Conservation (phyloP, 768 basidiomycete genomes). For the Tricholoma matsutake region DNA sequence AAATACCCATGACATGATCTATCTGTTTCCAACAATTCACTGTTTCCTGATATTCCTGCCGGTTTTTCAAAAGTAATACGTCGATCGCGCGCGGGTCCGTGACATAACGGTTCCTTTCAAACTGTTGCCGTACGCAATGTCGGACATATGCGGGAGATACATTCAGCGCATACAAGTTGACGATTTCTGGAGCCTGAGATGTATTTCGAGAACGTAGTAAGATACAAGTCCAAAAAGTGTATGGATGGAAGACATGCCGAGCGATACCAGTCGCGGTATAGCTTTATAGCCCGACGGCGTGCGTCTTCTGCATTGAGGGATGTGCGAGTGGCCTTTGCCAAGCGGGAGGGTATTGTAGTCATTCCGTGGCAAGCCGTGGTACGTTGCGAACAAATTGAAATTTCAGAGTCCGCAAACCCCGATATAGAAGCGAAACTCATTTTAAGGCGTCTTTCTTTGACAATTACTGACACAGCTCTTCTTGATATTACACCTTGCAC, state of each 20-base stretch:
- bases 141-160: conserved; percentile 76
- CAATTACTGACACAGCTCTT: conserved; percentile 5
- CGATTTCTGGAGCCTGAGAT: conserved; percentile 86
- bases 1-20: conserved; percentile 73
- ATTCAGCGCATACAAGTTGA: conserved; percentile 76
- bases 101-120: conserved; percentile 82
- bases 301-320: conserved; percentile 60
- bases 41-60: conserved; percentile 90
- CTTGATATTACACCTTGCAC: conserved; percentile 6
- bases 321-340: conserved; percentile 67
- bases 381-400: not conserved
- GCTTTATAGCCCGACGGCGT: conserved; percentile 61
- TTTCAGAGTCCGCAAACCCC: no score
- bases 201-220: conserved; percentile 5
- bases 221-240: not conserved
- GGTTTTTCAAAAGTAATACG: conserved; percentile 77
- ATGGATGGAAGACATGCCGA: conserved; percentile 51
- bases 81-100: conserved; percentile 83
- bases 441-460: conserved; percentile 6
- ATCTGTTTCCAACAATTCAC: conserved; percentile 93
- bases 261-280: conserved; percentile 95
- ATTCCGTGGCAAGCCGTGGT: conserved; percentile 23
- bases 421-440: not conserved
- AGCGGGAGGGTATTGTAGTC: conserved; percentile 84
- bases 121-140: conserved; percentile 78